phyloP scores from a whole-genome alignment of 2,329 filamentous ascomycete species.

The Phyllachora maydis region DNA sequence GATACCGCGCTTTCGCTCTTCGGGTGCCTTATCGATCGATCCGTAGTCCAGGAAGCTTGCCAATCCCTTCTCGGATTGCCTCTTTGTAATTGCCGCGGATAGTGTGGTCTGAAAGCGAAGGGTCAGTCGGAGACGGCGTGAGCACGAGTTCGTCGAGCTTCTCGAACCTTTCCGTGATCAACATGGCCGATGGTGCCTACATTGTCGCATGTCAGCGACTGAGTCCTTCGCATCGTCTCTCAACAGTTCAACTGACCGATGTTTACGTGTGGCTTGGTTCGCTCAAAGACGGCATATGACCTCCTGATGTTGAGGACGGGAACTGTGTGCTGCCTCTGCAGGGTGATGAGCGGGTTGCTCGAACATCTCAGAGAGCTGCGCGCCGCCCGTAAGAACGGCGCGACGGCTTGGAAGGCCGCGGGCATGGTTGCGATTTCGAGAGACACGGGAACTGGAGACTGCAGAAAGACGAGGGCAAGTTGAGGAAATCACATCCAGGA shows the following conservation, averaged over 20 bases:
- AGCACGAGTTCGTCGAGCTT: conserved; percentile 1
- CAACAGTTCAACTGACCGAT: conserved; percentile 51
- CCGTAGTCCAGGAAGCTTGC: conserved; percentile 95
- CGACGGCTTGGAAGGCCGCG: conserved; percentile 55
- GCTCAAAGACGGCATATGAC: conserved; percentile 55
- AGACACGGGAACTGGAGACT: neutral
- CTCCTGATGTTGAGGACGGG: conserved; percentile 45
- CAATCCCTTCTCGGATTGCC: conserved; percentile 83
- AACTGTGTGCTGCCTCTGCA: conserved; percentile 49
- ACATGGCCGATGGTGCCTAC: conserved; percentile 93
- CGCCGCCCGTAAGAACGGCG: conserved; percentile 66
- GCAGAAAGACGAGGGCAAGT: neutral
- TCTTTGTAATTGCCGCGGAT: conserved; percentile 96
- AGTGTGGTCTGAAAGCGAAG: conserved; percentile 60
- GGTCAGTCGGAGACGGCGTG: conserved; percentile 3
- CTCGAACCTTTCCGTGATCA: conserved; percentile 88
- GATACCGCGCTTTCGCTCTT: conserved; percentile 99
- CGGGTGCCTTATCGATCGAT: conserved; percentile 94
- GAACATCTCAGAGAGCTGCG: conserved; percentile 46
- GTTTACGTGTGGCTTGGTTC: conserved; percentile 94
- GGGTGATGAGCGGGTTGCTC: conserved; percentile 49
- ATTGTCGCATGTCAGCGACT: too few relatives aligned
- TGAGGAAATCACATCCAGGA: neutral
- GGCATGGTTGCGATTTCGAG: conserved; percentile 40
- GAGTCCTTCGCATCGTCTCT: too few relatives aligned